Conservation (phyloP, 192 early-diverging fungal species). For the Linnemannia zychae region DNA sequence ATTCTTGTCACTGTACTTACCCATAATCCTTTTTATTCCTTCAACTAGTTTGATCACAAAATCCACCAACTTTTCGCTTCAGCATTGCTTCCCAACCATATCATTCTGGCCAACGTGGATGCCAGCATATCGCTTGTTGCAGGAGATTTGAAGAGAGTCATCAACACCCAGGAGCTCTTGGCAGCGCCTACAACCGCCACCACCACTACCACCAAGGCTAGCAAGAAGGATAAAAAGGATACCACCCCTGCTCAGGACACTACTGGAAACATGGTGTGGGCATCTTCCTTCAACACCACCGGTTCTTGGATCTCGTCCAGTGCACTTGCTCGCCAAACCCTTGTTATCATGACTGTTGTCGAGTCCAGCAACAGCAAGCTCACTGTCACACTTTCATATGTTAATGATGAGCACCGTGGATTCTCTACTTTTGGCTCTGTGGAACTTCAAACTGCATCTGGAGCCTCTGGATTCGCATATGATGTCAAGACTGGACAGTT, state of each 20-base stretch:
- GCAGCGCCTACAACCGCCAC: background rate
- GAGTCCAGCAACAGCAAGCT: constrained; percentile 23
- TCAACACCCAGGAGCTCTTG: constrained; percentile 50
- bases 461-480: constrained; percentile 39
- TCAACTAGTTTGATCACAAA: constrained; percentile 59
- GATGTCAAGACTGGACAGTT: constrained; percentile 50
- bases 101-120: constrained; percentile 59
- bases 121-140: constrained; percentile 59
- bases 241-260: constrained; percentile 6
- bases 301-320: constrained; percentile 61
- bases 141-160: constrained; percentile 59
- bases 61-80: constrained; percentile 62
- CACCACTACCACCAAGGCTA: constrained; percentile 10
- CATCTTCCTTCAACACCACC: constrained; percentile 57
- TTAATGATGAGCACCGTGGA: constrained; percentile 61
- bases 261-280: constrained; percentile 48
- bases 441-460: constrained; percentile 37
- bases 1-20: background rate
- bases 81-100: constrained; percentile 53
- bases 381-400: constrained; percentile 50
- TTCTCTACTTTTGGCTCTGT: constrained; percentile 54
- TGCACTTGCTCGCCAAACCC: constrained; percentile 53
- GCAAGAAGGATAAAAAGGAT: constrained; percentile 32
- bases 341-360: constrained; percentile 58
- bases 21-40: background rate